Base-by-base conservation (phyloP, 2,329 filamentous ascomycete genomes). In the Aspergillus ochraceus region DNA sequence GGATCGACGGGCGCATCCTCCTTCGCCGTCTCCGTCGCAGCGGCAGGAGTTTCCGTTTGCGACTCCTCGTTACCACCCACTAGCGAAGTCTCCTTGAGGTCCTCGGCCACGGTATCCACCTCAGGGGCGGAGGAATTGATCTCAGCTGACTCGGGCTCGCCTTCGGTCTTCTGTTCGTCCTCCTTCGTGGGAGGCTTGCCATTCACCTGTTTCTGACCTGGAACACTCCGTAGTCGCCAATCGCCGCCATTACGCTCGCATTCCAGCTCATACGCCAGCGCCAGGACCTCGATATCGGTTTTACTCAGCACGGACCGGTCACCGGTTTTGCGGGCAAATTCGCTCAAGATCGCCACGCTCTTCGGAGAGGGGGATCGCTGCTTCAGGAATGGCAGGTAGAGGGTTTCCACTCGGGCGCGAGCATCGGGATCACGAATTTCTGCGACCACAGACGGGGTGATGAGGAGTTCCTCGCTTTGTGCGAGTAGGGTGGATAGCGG, bases 211-310 rank as follows among this genome's bases (percentile, higher is more conserved):
- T 92, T 93, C 74, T 97, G 92, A 0, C 88, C 90, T 0, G 94
- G 94, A 3, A 85, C 84, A 59, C 85, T 90, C 62, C 93, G 84
- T 74, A 97, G 71, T 60, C 93, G 85, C 90, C 91, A 96, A 73
- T 96, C 88, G 2, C 93, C 93, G n/a, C 88, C 87, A 73, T 96
- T 96, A 60, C 88, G 83, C 80, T 98, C 93, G 69, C 91, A 90
- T 70, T 98, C 94, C n/a, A 98, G 74, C 74, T 99, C 95, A 74
- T 98, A 98, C 1, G 92, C 90, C 58, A 99, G 80, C 9, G 94
- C 95, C 70, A 98, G 81, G 46, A 99, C 84, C 67, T 96, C 90
- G 61, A 98, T 81, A 86, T 99, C 95, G 1, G 92, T 90, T 71
- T 85, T 87, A 77, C 93, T 97, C 60, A 99, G 80, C 0, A 97